A percentile compares a stretch with the other conserved stretches of the same genome.
phyloP scores from a whole-genome alignment of 805 yeast genomes.

The Metschnikowia noctiluminum region DNA sequence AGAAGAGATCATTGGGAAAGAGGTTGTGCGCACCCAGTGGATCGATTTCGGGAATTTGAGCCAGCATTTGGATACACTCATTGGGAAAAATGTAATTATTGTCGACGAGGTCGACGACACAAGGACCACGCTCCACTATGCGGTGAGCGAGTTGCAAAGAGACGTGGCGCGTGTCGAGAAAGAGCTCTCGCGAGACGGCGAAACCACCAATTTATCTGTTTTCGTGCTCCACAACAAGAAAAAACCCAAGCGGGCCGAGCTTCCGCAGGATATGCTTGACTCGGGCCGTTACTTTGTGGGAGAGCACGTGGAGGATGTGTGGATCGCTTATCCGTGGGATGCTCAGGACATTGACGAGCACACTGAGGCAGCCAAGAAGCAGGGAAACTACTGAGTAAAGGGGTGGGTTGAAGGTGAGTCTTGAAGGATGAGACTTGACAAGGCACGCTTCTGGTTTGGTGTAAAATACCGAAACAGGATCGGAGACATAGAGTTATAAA shows the following conservation, averaged over 20 bases:
- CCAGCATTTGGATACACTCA: conserved; percentile 57
- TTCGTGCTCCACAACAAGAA: conserved; percentile 76
- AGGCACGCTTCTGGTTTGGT: no score
- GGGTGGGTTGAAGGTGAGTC: no score
- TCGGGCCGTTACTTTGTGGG: conserved; percentile 69
- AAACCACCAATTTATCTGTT: conserved; percentile 61
- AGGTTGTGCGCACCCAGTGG: conserved; percentile 81
- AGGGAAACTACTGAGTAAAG: conserved; percentile 47
- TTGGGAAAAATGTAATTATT: conserved; percentile 67
- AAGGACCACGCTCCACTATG: conserved; percentile 79
- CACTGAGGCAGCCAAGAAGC: conserved; percentile 66
- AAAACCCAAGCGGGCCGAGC: conserved; percentile 68
- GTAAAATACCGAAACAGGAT: no score
- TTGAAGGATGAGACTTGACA: no score
- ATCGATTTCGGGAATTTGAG: conserved; percentile 53
- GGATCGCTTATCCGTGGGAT: conserved; percentile 92
- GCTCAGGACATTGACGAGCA: conserved; percentile 71
- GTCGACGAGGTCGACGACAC: conserved; percentile 88
- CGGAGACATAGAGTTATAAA: no score
- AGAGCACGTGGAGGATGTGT: conserved; percentile 68
- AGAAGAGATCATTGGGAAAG: conserved; percentile 32
- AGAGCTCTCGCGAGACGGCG: conserved; percentile 46
- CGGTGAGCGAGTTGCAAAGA: conserved; percentile 67
- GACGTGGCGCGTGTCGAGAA: conserved; percentile 58
- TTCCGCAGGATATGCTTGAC: conserved; percentile 61